Evolutionary conservation across 148 eudicot species (phyloP).

Genomic region (Drosera capensis): DNA sequence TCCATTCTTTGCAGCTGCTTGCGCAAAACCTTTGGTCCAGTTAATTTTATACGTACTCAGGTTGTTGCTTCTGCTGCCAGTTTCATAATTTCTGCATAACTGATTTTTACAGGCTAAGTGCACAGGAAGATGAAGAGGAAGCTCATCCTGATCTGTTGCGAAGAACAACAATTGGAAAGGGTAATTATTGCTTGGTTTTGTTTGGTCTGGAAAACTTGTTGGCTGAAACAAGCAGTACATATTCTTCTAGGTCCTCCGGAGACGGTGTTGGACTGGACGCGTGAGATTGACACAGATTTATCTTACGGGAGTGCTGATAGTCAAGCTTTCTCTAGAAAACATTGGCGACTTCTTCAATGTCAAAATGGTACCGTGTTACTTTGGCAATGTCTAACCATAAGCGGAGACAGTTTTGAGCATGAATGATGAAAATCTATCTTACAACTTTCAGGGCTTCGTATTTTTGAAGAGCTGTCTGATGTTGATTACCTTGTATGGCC

Average conservation of each 20-base stretch:
- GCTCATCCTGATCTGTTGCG: constrained; percentile 36
- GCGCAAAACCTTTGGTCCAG: too few species aligned
- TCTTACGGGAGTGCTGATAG: constrained; percentile 48
- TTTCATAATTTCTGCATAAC: constrained; percentile 6
- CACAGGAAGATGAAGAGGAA: constrained; percentile 79
- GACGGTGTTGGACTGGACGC: constrained; percentile 86
- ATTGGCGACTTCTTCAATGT: constrained; percentile 99
- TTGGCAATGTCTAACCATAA: constrained; percentile 2
- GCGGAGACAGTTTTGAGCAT: background rate
- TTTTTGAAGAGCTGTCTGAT: constrained; percentile 94
- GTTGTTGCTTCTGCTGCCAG: background rate
- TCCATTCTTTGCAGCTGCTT: too few species aligned
- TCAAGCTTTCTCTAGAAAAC: constrained; percentile 82
- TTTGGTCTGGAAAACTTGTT: too few species aligned
- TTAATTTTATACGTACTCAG: background rate
- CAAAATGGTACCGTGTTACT: constrained; percentile 56
- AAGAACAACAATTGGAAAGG: constrained; percentile 93
- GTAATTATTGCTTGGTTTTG: constrained; percentile 17
- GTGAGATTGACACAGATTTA: constrained; percentile 60
- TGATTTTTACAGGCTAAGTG: constrained; percentile 53
- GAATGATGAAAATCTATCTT: constrained; percentile 6
- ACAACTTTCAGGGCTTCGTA: constrained; percentile 70
- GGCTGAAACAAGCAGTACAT: constrained; percentile 1
- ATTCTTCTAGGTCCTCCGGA: constrained; percentile 74
- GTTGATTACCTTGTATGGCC: constrained; percentile 91